Evolutionary conservation across 2,329 filamentous ascomycete species (phyloP), one percentile per base, ranked within the genome.

Genomic region (Trichoderma harzianum): DNA sequence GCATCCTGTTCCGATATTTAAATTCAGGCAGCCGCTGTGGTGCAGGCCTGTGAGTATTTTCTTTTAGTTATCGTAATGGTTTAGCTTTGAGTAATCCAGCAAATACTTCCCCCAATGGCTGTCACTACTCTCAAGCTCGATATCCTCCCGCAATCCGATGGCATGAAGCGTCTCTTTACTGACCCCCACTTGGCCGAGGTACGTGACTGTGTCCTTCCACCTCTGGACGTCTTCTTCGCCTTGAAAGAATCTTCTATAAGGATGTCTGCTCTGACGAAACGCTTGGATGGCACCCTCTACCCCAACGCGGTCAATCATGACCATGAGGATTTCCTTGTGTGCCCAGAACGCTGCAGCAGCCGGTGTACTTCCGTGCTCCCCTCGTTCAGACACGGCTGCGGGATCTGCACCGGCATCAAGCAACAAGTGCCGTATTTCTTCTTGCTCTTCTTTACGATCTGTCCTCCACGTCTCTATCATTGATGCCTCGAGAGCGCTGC

Each of bases 331-430:
- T 5, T 64, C 24, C 3, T 39, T 12, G 6, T 1, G 14, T 5
- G 47, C 69, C 14, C 14, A 70, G 8, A 61, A 65, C 1, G 69
- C 69, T 39, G 53, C 69, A 14, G 69, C 69, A 18, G 62, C 53
- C 10, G 68, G 21, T 16, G 63, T 63, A 58, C 63, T 71, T 32
- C 62, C 53, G 11, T 36, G 8, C 0, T 18, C 3, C 3, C 69
- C 51, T n/a, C 21, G 14, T 2, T 36, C 28, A n/a, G 16, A 11
- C 16, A 71, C 28, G 4, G 12, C 30, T 6, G 34, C 3, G 3
- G 30, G n/a, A 61, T 71, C 53, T 7, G 69, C 63, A n/a, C 62
- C 36, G 3, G 51, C 55, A 30, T 61, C 62, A 10, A 71, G 26
- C 16, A 71, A 11, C 12, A 61, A 5, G 5, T 24, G 43, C 21